Percentiles rank a stretch among this genome's conserved stretches.
phyloP scores from a whole-genome alignment of 306 rosid genomes.

The Lotus japonicus region DNA sequence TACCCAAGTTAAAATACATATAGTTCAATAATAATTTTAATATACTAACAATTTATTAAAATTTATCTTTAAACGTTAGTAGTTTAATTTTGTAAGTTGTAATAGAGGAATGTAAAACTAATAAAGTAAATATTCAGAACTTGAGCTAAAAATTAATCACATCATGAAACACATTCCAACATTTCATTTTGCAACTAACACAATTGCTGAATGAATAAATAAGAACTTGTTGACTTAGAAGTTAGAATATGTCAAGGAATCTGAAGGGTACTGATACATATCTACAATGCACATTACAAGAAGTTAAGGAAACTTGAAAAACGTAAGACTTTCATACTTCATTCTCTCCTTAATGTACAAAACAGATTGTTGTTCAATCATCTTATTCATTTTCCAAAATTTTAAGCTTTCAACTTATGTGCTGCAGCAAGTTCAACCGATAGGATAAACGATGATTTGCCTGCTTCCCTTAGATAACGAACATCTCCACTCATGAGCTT shows the following conservation, averaged over 20 bases:
- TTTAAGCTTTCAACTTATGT: constrained; percentile 23
- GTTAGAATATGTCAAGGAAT: not conserved
- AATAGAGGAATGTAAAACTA: too few species aligned
- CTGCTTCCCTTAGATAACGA: constrained; percentile 70
- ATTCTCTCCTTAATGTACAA: constrained; percentile 16
- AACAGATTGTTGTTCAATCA: constrained; percentile 7
- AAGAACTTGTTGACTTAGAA: not conserved
- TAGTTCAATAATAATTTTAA: too few species aligned
- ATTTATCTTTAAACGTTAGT: too few species aligned
- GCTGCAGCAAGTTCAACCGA: constrained; percentile 74
- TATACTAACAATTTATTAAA: too few species aligned
- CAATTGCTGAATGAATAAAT: not conserved
- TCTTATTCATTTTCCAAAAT: constrained; percentile 22
- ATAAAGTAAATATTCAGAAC: not conserved
- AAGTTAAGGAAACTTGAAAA: constrained; percentile 13
- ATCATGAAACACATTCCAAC: not conserved
- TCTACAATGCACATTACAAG: constrained; percentile 32
- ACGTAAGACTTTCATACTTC: constrained; percentile 14
- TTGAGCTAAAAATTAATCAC: not conserved
- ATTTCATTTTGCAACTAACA: not conserved
- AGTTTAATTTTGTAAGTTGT: too few species aligned
- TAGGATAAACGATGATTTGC: constrained; percentile 66
- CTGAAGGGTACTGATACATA: constrained; percentile 26
- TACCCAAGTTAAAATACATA: too few species aligned
- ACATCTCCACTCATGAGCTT: constrained; percentile 91